Percentiles rank a stretch among this genome's conserved stretches.
phyloP scores from a whole-genome alignment of 192 early-diverging fungal genomes.

The Coemansia sp. region DNA sequence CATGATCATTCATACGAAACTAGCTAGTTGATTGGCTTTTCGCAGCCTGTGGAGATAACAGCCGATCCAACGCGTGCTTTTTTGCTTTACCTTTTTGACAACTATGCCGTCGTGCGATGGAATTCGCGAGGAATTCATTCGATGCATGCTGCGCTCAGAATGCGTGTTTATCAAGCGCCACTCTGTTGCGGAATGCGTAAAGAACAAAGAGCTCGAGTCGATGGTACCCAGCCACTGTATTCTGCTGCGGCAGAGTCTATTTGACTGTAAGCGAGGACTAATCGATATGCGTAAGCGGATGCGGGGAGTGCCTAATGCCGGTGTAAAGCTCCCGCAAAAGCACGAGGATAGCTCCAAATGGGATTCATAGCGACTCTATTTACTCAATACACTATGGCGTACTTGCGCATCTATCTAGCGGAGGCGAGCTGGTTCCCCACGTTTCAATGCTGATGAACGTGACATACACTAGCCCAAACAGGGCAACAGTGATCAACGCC shows the following conservation, averaged over 20 bases:
- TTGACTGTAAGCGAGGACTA: conserved; percentile 53
- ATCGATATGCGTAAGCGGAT: conserved; percentile 51
- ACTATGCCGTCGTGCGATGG: conserved; percentile 51
- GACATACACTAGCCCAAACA: conserved; percentile 73
- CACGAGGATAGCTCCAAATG: conserved; percentile 42
- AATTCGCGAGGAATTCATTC: conserved; percentile 49
- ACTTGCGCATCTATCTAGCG: conserved; percentile 30
- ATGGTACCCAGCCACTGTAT: conserved; percentile 39
- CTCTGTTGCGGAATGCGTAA: conserved; percentile 42
- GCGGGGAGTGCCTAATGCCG: conserved; percentile 44
- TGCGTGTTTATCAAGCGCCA: conserved; percentile 48
- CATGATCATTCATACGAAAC: background rate
- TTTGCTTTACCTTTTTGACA: conserved; percentile 2
- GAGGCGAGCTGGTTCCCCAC: conserved; percentile 42
- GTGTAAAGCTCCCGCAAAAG: conserved; percentile 14
- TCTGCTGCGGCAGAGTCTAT: conserved; percentile 40
- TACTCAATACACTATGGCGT: conserved; percentile 9
- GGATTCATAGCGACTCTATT: conserved; percentile 12
- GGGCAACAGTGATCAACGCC: conserved; percentile 64
- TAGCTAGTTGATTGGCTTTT: background rate
- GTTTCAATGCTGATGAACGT: conserved; percentile 70
- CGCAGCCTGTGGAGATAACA: background rate
- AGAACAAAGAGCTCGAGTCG: conserved; percentile 34
- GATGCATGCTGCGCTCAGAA: conserved; percentile 47
- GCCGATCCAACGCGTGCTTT: background rate